phyloP scores from a whole-genome alignment of 1,139 yeast species.

The Sugiyamaella grinbergsii region DNA sequence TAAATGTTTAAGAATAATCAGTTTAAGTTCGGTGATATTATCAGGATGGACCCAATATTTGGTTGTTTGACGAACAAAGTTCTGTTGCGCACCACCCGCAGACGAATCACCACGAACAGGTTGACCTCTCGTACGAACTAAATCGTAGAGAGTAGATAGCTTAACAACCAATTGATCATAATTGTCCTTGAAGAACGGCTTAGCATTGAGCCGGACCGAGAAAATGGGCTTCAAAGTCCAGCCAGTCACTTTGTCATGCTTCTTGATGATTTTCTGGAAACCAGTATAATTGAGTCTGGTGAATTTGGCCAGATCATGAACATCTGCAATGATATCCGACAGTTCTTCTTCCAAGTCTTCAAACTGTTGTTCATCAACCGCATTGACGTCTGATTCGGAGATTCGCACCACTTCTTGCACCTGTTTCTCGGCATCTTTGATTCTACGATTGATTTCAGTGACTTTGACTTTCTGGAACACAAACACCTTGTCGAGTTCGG shows the following conservation, averaged over 20 bases:
- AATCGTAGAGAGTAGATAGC: constrained; percentile 82
- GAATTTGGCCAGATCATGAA: constrained; percentile 93
- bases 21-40: constrained; percentile 94
- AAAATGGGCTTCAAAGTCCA: constrained; percentile 87
- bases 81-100: constrained; percentile 97
- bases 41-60: constrained; percentile 99
- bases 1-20: constrained; percentile 86
- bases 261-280: constrained; percentile 91
- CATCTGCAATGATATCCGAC: constrained; percentile 93
- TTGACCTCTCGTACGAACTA: constrained; percentile 93
- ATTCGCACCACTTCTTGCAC: constrained; percentile 65
- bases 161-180: constrained; percentile 87
- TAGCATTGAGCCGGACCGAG: constrained; percentile 86
- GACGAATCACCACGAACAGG: constrained; percentile 93
- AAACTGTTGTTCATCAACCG: constrained; percentile 69
- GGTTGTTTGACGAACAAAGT: constrained; percentile 96
- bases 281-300: constrained; percentile 93
- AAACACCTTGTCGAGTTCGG: constrained; percentile 86
- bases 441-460: constrained; percentile 78
- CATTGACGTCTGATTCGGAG: constrained; percentile 41
- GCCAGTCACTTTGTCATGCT: constrained; percentile 89
- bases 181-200: constrained; percentile 94
- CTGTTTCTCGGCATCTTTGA: constrained; percentile 73
- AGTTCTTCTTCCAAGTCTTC: constrained; percentile 89
- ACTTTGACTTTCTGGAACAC: constrained; percentile 86